Conservation (phyloP, 148 eudicot species). For the Amaranthus palmeri region DNA sequence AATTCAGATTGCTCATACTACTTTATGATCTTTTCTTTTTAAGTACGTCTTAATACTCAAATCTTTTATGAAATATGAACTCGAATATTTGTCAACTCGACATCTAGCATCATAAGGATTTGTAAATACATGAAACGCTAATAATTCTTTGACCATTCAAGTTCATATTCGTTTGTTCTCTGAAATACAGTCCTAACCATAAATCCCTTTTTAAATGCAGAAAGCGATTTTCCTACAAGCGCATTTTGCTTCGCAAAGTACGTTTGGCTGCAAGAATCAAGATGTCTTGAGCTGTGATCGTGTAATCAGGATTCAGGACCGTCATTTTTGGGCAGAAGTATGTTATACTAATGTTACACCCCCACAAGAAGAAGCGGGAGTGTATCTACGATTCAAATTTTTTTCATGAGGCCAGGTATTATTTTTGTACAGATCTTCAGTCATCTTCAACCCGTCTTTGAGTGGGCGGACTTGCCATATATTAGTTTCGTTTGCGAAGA, state of each 20-base stretch:
- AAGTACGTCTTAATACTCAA: too few relatives aligned
- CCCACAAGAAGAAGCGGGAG: conserved; percentile 16
- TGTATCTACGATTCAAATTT: conserved; percentile 9
- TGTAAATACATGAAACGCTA: background rate
- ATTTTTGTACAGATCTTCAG: conserved; percentile 30
- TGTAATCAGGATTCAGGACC: conserved; percentile 1
- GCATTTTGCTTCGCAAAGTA: background rate
- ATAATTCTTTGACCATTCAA: background rate
- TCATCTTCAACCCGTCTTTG: conserved; percentile 1
- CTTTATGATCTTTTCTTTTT: too few relatives aligned
- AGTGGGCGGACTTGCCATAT: conserved; percentile 1
- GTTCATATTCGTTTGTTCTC: background rate
- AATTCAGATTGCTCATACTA: too few relatives aligned
- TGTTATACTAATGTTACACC: conserved; percentile 15
- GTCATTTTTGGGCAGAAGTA: background rate
- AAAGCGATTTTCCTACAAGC: background rate
- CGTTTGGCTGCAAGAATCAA: conserved; percentile 6
- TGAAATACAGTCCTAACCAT: background rate
- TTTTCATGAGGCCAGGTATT: conserved; percentile 15
- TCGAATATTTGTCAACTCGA: background rate
- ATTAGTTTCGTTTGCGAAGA: conserved; percentile 13
- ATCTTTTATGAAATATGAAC: background rate
- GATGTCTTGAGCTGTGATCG: conserved; percentile 5
- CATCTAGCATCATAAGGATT: background rate
- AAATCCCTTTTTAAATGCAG: conserved; percentile 17